Base-by-base conservation (phyloP, 169 alveolate genomes). In the Plasmodium gaboni region DNA sequence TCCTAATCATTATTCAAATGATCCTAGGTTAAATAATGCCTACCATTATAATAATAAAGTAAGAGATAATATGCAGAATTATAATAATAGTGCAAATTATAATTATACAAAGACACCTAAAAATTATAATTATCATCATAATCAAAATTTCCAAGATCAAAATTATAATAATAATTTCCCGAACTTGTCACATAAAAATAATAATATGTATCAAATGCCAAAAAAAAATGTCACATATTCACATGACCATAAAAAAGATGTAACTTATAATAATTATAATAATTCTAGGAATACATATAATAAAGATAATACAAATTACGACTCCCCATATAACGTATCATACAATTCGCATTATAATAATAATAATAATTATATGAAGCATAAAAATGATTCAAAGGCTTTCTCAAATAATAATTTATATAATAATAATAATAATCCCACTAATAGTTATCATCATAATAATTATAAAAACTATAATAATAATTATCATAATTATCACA, bases 91-190 rank as follows among this genome's bases (percentile, higher is more conserved):
- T 10, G 53, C 48, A 50, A 13, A 22, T 42, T 22, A 24, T 24
- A 7, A 59, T 13, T 69, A 78, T 38, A 19, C 19, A 68, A 51
- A 69, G 32, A 42, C 53, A 8, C 64, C 24, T 32, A 78, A 65
- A 59, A 78, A 65, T 59, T 60, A 78, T 22, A 53, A 53, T 53
- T 19, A 51, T 61, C 71, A 73, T 19, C 69, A 73, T 61, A 63
- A 60, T 38, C 78, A 51, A 26, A 78, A 78, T 28, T 67, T 64
- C 17, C 74, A 73, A 60, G 61, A 73, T 24, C 19, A 67, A 17
- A 64, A 22, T 65, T 78, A 78, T 59, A 70, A 59, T n/a, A 65
- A 78, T 44, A 78, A 51, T 51, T 78, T 59, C 28, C 70, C 89
- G 2, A 55, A 74, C 28, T n/a, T 28, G 4, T 19, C 51, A 9